Evolutionary conservation across 441 rosid species (phyloP).

Genomic region (Corymbia citriodora): DNA sequence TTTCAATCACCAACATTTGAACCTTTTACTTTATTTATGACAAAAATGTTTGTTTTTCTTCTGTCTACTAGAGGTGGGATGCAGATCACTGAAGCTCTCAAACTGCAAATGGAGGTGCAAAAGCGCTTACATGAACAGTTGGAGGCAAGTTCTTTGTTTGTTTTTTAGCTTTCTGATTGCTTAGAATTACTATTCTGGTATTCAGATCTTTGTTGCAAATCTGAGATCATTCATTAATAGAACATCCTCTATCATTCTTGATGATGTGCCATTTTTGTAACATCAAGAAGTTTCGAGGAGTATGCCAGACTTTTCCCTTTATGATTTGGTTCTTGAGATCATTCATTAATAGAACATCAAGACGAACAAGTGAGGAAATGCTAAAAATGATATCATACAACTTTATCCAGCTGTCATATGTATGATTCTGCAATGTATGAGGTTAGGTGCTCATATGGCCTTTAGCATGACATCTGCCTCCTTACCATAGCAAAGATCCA

Average conservation of each 20-base stretch:
- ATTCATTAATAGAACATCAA: not conserved
- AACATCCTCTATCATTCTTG: not conserved
- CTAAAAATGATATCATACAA: not conserved
- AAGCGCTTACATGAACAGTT: not conserved
- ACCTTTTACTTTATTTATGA: not conserved
- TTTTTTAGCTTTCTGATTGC: not conserved
- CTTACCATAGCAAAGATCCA: not conserved
- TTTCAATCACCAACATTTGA: not conserved
- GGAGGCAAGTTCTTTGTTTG: not conserved
- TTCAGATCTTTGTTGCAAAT: not conserved
- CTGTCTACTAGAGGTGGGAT: conserved; percentile 1
- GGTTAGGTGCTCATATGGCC: not conserved
- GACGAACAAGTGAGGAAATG: not conserved
- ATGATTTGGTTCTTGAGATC: not conserved
- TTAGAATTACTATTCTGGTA: not conserved
- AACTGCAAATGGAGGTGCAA: conserved; percentile 6
- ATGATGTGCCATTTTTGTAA: not conserved
- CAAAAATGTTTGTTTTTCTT: not conserved
- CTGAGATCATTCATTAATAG: too few relatives aligned
- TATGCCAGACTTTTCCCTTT: not conserved
- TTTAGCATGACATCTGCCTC: not conserved
- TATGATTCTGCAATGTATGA: not conserved
- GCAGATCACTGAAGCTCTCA: conserved; percentile 4
- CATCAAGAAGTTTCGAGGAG: not conserved
- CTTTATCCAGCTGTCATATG: not conserved